Evolutionary conservation across 352 stramenopile genomes (phyloP).

Genomic region (Phytopythium ostracodes): DNA sequence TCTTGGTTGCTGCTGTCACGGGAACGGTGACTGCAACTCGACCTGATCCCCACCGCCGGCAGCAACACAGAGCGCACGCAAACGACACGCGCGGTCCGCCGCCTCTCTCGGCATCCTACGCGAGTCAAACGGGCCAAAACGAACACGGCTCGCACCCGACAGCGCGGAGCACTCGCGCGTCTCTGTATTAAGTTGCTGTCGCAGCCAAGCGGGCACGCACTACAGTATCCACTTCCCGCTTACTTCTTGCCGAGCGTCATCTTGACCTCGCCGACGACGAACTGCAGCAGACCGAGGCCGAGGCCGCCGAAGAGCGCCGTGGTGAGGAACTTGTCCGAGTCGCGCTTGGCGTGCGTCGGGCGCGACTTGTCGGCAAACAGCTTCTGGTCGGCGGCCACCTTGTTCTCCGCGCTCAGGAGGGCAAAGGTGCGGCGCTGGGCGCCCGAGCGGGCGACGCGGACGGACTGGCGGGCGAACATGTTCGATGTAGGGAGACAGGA

Average conservation of each 20-base stretch:
- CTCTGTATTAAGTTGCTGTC: not conserved
- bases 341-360: constrained; percentile 64
- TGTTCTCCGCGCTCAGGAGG: constrained; percentile 69
- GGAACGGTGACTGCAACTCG: too few relatives aligned
- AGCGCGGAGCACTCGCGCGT: not conserved
- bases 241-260: constrained; percentile 69
- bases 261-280: constrained; percentile 55
- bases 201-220: not conserved
- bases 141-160: not conserved
- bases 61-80: too few relatives aligned
- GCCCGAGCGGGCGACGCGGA: constrained; percentile 21
- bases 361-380: constrained; percentile 58
- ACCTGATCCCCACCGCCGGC: too few relatives aligned
- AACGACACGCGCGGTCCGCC: too few relatives aligned
- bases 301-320: constrained; percentile 33
- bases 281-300: constrained; percentile 54
- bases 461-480: constrained; percentile 60
- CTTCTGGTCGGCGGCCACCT: constrained; percentile 55
- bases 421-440: constrained; percentile 46
- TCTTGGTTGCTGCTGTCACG: not conserved
- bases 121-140: too few relatives aligned
- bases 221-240: not conserved
- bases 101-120: too few relatives aligned
- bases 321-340: constrained; percentile 45
- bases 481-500: not conserved